These are phyloP conservation scores for Trypanosomatidae sp. DNA, from an alignment of 208 protist genomes.

Conservation along the genomic window DNA sequence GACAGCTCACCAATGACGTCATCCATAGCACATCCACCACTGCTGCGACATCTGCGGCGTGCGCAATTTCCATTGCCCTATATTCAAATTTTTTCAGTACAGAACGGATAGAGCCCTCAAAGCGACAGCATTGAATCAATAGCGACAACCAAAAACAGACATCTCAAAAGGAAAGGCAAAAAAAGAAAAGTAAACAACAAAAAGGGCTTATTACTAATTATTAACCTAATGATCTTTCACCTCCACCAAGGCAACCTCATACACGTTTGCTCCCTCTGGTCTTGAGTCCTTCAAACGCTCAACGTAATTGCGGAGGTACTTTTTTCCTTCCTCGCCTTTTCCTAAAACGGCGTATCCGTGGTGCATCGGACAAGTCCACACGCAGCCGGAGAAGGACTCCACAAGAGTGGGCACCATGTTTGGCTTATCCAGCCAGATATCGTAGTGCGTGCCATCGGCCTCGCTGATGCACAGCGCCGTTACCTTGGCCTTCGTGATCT, in stretches of 20 bases:
- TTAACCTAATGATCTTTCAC: constrained; percentile 32
- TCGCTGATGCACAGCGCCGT: constrained; percentile 45
- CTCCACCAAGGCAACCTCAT: constrained; percentile 46
- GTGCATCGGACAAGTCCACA: constrained; percentile 70
- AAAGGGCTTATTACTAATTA: constrained; percentile 14
- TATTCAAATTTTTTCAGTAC: background rate
- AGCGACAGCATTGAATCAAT: background rate
- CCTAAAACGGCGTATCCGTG: constrained; percentile 62
- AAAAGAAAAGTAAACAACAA: background rate
- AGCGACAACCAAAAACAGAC: too few relatives aligned
- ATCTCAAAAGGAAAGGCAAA: too few relatives aligned
- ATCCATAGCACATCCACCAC: too few relatives aligned
- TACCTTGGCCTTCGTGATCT: constrained; percentile 49
- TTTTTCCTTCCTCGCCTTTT: constrained; percentile 52
- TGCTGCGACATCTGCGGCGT: too few relatives aligned
- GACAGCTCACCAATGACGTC: too few relatives aligned
- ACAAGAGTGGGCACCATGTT: constrained; percentile 37
- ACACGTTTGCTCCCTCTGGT: constrained; percentile 29
- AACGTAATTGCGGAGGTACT: constrained; percentile 47
- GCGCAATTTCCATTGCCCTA: too few relatives aligned
- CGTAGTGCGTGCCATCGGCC: constrained; percentile 30
- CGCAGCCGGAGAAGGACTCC: constrained; percentile 28
- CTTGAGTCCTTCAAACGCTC: constrained; percentile 34
- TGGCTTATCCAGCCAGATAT: constrained; percentile 74
- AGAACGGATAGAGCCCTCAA: too few relatives aligned